phyloP scores from a whole-genome alignment of 495 filamentous ascomycete species.

The Penicillium chermesinum region DNA sequence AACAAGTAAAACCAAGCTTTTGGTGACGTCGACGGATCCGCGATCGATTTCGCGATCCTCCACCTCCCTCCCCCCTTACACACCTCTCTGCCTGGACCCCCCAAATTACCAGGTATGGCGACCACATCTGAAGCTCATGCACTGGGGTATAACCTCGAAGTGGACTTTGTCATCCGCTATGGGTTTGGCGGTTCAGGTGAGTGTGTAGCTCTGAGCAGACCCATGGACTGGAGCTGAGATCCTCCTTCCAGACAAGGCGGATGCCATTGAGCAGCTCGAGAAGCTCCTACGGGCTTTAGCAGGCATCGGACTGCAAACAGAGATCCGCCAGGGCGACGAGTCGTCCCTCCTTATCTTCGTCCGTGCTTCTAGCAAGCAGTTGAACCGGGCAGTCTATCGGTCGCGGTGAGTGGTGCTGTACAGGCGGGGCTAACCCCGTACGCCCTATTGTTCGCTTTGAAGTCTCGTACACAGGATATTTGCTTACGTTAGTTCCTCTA shows the following conservation, averaged over 20 bases:
- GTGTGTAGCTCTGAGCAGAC: constrained; percentile 9
- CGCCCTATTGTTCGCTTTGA: background rate
- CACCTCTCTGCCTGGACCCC: background rate
- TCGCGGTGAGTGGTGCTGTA: constrained; percentile 46
- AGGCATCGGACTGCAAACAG: constrained; percentile 70
- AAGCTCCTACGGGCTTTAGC: constrained; percentile 68
- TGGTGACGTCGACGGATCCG: background rate
- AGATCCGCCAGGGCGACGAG: constrained; percentile 76
- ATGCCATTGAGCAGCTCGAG: constrained; percentile 67
- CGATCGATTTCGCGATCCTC: background rate
- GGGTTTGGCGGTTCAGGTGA: constrained; percentile 60
- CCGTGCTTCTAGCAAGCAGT: constrained; percentile 49
- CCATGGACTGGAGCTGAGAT: constrained; percentile 1
- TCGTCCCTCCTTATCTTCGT: constrained; percentile 78
- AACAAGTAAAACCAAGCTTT: background rate
- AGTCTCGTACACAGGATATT: too few species aligned
- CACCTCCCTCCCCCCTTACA: background rate
- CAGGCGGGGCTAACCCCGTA: background rate
- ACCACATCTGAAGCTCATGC: constrained; percentile 21
- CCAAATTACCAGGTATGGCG: constrained; percentile 20
- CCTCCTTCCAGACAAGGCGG: constrained; percentile 50
- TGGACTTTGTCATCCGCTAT: constrained; percentile 92
- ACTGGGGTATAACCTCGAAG: constrained; percentile 54
- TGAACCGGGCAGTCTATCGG: constrained; percentile 56
- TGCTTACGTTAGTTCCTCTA: background rate